A percentile compares a stretch with the other conserved stretches of the same genome.
These are phyloP conservation scores for Astraeus odoratus DNA, from an alignment of 768 basidiomycete species.

Conservation along the genomic window DNA sequence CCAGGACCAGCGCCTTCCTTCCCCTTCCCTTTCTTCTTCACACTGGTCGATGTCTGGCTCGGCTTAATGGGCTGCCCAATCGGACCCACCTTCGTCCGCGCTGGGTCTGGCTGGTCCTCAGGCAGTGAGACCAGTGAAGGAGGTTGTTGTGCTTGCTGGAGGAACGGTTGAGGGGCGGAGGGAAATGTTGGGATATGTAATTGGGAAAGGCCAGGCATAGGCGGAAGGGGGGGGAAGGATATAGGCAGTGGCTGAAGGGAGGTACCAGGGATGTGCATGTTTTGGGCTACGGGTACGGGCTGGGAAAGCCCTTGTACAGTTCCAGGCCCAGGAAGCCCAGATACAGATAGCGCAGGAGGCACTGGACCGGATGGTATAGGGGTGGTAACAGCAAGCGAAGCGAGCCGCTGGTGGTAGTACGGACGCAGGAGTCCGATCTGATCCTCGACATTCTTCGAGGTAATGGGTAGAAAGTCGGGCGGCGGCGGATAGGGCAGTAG, in stretches of 20 bases:
- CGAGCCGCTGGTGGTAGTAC: conserved; percentile 61
- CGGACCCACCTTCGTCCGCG: conserved; percentile 70
- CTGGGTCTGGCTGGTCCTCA: conserved; percentile 55
- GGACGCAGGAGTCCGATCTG: conserved; percentile 82
- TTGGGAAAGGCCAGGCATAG: no score
- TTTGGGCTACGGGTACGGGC: no score
- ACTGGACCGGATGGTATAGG: conserved; percentile 14
- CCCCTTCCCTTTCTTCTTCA: conserved; percentile 56
- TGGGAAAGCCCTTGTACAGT: not conserved
- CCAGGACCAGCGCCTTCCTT: conserved; percentile 17
- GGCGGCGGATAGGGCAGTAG: conserved; percentile 84
- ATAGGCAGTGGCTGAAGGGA: no score
- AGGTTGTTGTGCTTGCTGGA: no score
- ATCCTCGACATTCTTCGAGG: conserved; percentile 52
- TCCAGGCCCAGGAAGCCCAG: not conserved
- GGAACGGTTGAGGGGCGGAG: conserved; percentile 1
- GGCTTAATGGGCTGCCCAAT: conserved; percentile 66
- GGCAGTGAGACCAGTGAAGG: conserved; percentile 39
- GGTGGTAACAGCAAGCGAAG: conserved; percentile 28
- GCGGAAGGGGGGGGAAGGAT: no score
- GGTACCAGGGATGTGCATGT: no score
- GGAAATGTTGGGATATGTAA: not conserved
- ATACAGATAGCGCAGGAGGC: conserved; percentile 10
- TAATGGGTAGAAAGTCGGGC: conserved; percentile 70
- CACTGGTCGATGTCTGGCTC: conserved; percentile 32